Evolutionary conservation across 2,329 filamentous ascomycete genomes (phyloP).

Genomic region (Botryotinia convoluta): DNA sequence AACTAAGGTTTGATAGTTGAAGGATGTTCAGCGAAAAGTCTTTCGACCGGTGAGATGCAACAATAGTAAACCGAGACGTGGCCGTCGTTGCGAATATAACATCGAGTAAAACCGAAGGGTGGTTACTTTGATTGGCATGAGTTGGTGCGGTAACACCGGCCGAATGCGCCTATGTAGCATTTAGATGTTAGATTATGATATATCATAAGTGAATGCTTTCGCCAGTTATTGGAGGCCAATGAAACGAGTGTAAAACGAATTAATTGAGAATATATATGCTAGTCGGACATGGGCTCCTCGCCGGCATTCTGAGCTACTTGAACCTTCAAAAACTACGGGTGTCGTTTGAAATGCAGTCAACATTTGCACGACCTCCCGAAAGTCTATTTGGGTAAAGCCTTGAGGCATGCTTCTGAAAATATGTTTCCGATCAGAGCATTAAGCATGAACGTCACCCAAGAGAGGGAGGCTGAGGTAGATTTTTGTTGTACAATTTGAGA

Average conservation of each 20-base stretch:
- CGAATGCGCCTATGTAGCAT: not conserved
- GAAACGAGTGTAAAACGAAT: not conserved
- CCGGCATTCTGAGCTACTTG: not conserved
- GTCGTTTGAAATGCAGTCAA: not conserved
- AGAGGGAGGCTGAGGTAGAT: too few species aligned
- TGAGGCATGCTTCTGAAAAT: not conserved
- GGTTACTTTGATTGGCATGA: not conserved
- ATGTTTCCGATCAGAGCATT: not conserved
- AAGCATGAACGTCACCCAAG: not conserved
- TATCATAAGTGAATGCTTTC: conserved; percentile 6
- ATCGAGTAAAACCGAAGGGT: not conserved
- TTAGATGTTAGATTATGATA: not conserved
- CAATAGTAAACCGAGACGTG: not conserved
- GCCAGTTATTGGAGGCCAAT: not conserved
- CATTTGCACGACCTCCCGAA: not conserved
- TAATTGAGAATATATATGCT: not conserved
- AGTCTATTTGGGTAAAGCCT: not conserved
- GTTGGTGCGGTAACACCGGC: conserved; percentile 5
- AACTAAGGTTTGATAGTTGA: not conserved
- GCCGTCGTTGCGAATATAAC: not conserved
- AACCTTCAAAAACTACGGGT: too few species aligned
- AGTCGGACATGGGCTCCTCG: not conserved
- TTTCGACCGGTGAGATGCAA: not conserved
- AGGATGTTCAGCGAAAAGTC: too few species aligned
- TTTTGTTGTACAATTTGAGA: not conserved